phyloP scores from a whole-genome alignment of 441 rosid genomes.

The Flueggea neowawraea region DNA sequence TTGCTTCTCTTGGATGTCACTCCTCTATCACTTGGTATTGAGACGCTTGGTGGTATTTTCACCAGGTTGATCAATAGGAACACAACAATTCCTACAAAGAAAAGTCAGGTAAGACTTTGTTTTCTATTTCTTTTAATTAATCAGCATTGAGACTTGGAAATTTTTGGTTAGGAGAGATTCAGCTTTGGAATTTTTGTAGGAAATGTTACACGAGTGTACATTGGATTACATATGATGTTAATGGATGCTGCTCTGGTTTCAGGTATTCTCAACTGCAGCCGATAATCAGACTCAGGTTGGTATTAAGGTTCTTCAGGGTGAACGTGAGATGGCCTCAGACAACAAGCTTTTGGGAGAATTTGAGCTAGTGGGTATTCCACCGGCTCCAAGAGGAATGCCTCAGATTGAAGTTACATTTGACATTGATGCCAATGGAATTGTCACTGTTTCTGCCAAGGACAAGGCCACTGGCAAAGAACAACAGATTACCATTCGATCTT shows the following conservation, averaged over 20 bases:
- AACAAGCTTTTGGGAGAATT: conserved; percentile 87
- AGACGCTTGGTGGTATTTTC: conserved; percentile 93
- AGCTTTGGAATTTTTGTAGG: no score
- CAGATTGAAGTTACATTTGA: conserved; percentile 96
- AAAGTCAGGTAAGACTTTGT: conserved; percentile 66
- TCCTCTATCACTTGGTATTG: conserved; percentile 93
- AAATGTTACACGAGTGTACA: neutral
- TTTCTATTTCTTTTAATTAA: neutral
- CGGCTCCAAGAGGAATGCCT: conserved; percentile 88
- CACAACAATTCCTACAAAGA: conserved; percentile 97
- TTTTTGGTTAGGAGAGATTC: no score
- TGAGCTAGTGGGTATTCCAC: conserved; percentile 91
- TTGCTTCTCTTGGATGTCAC: conserved; percentile 90
- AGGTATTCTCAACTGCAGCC: conserved; percentile 97
- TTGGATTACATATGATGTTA: neutral
- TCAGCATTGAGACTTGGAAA: neutral
- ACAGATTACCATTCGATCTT: conserved; percentile 93
- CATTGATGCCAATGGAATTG: conserved; percentile 95
- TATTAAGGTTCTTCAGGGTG: conserved; percentile 95
- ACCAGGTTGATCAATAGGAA: conserved; percentile 82
- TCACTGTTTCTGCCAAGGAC: conserved; percentile 96
- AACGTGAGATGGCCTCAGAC: conserved; percentile 92
- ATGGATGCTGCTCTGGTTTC: conserved; percentile 6
- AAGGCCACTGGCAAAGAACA: conserved; percentile 90
- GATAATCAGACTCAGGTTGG: conserved; percentile 98